Percentiles rank a stretch among this genome's conserved stretches.
Evolutionary conservation across 345 rosid genomes (phyloP).

Genomic region (Populus davidiana): DNA sequence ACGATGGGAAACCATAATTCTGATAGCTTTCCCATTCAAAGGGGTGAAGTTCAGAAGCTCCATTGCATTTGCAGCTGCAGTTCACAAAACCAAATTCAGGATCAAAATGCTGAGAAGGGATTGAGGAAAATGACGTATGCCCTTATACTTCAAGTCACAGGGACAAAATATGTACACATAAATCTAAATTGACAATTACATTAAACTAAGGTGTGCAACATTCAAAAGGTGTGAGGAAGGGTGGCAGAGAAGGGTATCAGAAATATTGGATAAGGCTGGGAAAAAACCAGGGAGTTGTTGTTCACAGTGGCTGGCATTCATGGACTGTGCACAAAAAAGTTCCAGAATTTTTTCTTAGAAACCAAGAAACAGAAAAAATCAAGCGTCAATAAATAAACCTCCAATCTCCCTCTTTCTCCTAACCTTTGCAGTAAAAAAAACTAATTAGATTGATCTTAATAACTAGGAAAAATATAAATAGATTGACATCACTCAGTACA

Average conservation of each 20-base stretch:
- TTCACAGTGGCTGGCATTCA: not conserved
- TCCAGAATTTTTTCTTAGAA: not conserved
- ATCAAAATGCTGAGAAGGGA: not conserved
- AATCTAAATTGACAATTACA: not conserved
- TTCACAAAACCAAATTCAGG: conserved; percentile 1
- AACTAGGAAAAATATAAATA: not conserved
- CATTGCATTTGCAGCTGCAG: conserved; percentile 59
- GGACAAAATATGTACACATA: not conserved
- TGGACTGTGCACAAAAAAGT: not conserved
- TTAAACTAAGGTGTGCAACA: not conserved
- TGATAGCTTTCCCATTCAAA: conserved; percentile 53
- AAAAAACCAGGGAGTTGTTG: not conserved
- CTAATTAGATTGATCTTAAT: not conserved
- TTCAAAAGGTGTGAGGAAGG: not conserved
- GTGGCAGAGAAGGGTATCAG: not conserved
- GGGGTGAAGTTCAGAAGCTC: conserved; percentile 56
- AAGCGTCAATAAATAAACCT: not conserved
- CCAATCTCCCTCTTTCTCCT: not conserved
- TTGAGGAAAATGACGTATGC: not conserved
- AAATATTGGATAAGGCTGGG: not conserved
- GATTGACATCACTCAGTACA: not conserved
- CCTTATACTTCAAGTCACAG: not conserved
- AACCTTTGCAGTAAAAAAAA: not conserved
- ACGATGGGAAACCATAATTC: conserved; percentile 71
- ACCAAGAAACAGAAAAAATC: not conserved